Base-by-base conservation (phyloP, 108 stramenopile species). In the Nannochloropsis oceanica region DNA sequence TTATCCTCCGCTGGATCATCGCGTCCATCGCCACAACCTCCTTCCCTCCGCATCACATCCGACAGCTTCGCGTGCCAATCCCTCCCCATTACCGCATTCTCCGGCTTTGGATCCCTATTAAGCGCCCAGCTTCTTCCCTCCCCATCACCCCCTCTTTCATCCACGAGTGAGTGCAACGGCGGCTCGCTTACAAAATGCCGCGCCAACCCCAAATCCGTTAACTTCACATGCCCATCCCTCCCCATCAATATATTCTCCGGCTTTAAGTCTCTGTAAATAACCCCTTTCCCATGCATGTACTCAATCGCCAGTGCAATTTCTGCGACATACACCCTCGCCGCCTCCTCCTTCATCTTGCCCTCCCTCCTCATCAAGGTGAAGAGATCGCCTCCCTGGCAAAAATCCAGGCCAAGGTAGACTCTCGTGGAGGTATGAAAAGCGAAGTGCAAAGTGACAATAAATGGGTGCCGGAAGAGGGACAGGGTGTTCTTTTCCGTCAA, bases 341-440 rank as follows among this genome's bases (percentile, higher is more conserved):
- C 59, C 0, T 73, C 59, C 59, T 73, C 59, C 59, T n/a, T n/a
- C 59, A 90, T 83, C 24, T 18, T 43, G n/a, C 80, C 27, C 46
- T 24, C 26, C 12, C 89, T 44, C 84, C 86, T 44, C 50, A 93
- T 83, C 26, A 91, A 87, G 88, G 73, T 83, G 84, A 92, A 91
- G 25, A 93, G 81, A 50, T 92, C 92, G 20, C 92, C 92, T 2
- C 93, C 93, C n/a, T 85, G 86, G 43, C 80, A 79, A 44, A 92
- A 93, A 22, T 93, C 92, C n/a, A 91, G 42, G 18, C 91, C 93
- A 82, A 93, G 86, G 83, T 89, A 93, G 43, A 93, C 22, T 18
- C 59, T 18, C n/a, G 2, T 18, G 59, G 59, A 73, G 59, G 59
- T 73, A n/a, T 92, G 92, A 80, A 93, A 93, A 25, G 92, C 91